Evolutionary conservation across 2,329 filamentous ascomycete genomes (phyloP).

Genomic region (Dactylonectria estremocensis): DNA sequence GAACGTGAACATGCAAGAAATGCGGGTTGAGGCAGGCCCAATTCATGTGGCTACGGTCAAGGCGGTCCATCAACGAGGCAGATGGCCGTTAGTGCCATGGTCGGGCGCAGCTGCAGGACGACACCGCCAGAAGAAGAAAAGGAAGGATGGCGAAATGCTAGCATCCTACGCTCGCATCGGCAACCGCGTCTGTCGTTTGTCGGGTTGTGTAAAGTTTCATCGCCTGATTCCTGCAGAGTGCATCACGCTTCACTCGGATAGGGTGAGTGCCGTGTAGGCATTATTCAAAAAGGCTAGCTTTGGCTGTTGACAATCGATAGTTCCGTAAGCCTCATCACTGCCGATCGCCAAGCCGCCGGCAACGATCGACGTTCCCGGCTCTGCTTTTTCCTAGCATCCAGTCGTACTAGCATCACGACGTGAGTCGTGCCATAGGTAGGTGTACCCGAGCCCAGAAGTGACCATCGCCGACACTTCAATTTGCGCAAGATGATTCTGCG

Average conservation of each 20-base stretch:
- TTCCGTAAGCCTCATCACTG: background rate
- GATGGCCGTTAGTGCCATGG: too few species aligned
- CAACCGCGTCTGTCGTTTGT: background rate
- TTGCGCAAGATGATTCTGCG: background rate
- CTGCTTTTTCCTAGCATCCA: background rate
- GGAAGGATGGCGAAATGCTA: background rate
- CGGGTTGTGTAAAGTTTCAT: background rate
- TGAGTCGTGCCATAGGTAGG: too few species aligned
- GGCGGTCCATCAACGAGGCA: too few species aligned
- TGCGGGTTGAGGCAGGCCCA: too few species aligned
- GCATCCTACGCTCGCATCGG: background rate
- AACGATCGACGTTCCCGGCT: background rate
- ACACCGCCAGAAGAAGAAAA: too few species aligned
- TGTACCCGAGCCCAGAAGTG: too few species aligned
- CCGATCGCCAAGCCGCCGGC: background rate
- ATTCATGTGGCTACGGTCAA: too few species aligned
- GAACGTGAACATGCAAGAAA: too few species aligned
- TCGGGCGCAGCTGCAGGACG: too few species aligned
- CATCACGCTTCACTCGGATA: background rate
- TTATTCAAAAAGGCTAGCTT: background rate
- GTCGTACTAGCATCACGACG: background rate
- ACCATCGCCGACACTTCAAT: too few species aligned
- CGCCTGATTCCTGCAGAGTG: background rate
- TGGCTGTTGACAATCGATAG: background rate
- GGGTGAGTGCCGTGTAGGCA: constrained; percentile 1